Evolutionary conservation across 2,329 filamentous ascomycete genomes (phyloP), one percentile per base, ranked within the genome.

Genomic region (Xylariaceae sp.): DNA sequence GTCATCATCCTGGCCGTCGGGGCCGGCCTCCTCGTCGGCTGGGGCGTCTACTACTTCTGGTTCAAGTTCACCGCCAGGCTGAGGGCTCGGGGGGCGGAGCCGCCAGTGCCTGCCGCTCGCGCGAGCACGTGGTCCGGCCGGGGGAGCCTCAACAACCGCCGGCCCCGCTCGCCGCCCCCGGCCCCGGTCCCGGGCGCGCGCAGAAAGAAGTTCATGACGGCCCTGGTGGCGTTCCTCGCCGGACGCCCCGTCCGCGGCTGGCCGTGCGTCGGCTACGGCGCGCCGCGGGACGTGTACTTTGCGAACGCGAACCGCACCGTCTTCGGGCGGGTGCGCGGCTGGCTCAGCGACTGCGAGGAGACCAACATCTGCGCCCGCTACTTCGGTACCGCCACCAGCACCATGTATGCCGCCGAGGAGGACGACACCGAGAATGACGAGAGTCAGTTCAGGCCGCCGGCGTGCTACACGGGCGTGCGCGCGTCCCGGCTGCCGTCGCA

Each of bases 301-400:
- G 27, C 30, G 17, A 39, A 36, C 37, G 10, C 5, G 12, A 28
- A 39, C 26, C 7, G 16, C 8, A 39, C 30, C 10, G 18, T 39
- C n/a, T 35, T 13, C n/a, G 37, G 31, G 5, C 19, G 25, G 15
- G 37, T 33, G 15, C 30, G 24, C 33, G 32, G 33, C 26, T 39
- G 33, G 33, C n/a, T 36, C 9, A 36, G 37, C 30, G 30, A 39
- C n/a, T 39, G 37, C 22, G 8, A 13, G 15, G 10, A 15, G 8
- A 2, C 18, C 15, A 4, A 12, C 3, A 10, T 24, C 5, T 35
- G 26, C 33, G 11, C 3, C 9, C 16, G 14, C 5, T 9, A 13
- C 13, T n/a, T n/a, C n/a, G n/a, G n/a, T n/a, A 22, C 21, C 10
- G 10, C 23, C 6, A 3, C 5, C 13, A 5, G 4, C n/a, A 6